Evolutionary conservation across 2,329 filamentous ascomycete genomes (phyloP).

Genomic region (Apiospora kogelbergensis): DNA sequence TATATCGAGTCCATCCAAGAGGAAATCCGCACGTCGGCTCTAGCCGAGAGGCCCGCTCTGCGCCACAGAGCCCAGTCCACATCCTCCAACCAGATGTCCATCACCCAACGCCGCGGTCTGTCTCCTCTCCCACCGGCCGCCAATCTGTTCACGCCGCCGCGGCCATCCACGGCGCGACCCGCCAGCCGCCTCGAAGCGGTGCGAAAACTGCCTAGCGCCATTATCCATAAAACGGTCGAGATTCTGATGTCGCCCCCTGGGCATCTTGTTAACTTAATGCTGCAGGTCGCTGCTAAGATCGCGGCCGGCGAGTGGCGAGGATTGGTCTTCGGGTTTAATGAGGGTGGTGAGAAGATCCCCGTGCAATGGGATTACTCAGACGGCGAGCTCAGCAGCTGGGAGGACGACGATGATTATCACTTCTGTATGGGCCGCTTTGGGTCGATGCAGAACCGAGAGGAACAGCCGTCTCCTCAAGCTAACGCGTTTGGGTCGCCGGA

Average conservation of each 20-base stretch:
- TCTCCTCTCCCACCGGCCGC: constrained; percentile 69
- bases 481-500: constrained; percentile 13
- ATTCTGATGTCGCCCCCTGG: constrained; percentile 79
- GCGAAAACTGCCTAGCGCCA: constrained; percentile 57
- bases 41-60: constrained; percentile 39
- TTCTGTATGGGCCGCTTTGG: constrained; percentile 17
- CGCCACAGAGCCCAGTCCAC: constrained; percentile 55
- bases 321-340: constrained; percentile 53
- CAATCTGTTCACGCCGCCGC: constrained; percentile 59
- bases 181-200: constrained; percentile 43
- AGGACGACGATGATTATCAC: constrained; percentile 47
- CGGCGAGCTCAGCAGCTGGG: constrained; percentile 53
- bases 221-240: constrained; percentile 76
- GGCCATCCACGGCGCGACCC: constrained; percentile 29
- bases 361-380: constrained; percentile 65
- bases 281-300: constrained; percentile 78
- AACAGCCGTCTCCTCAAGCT: constrained; percentile 11
- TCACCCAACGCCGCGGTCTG: constrained; percentile 54
- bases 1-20: constrained; percentile 9
- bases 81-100: constrained; percentile 48
- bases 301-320: constrained; percentile 64
- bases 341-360: constrained; percentile 53
- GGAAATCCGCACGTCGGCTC: constrained; percentile 24
- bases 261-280: constrained; percentile 75
- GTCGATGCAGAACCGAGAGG: constrained; percentile 13